These are phyloP conservation scores for Alternaria arbusti DNA, from an alignment of 2,329 filamentous ascomycete genomes.

Conservation along the genomic window DNA sequence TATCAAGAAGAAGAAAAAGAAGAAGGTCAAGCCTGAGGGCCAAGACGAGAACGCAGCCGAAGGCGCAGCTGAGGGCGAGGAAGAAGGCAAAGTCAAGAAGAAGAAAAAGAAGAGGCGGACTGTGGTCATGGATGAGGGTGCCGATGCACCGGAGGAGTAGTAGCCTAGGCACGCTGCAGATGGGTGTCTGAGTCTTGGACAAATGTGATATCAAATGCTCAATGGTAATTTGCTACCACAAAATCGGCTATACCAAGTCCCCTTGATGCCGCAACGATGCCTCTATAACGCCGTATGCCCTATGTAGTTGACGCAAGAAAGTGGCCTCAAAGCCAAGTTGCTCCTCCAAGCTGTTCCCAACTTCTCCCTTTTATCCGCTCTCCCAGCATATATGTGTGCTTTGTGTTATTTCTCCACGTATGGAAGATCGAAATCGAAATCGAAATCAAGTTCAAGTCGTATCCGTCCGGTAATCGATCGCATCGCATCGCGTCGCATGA, in stretches of 20 bases:
- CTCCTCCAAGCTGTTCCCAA: neutral
- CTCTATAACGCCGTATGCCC: conserved; percentile 6
- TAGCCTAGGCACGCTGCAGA: neutral
- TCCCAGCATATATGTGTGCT: neutral
- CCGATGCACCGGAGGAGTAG: conserved; percentile 12
- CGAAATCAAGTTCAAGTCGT: neutral
- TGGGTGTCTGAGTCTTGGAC: neutral
- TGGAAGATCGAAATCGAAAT: neutral
- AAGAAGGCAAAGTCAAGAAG: conserved; percentile 47
- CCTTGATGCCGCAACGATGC: neutral
- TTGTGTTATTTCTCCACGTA: neutral
- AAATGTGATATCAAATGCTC: neutral
- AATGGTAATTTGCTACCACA: conserved; percentile 1
- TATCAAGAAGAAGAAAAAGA: conserved; percentile 52
- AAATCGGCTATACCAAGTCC: neutral
- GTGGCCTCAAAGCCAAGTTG: neutral
- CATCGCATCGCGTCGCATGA: neutral
- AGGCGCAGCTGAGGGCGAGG: conserved; percentile 29
- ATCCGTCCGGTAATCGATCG: neutral
- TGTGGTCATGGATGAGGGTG: conserved; percentile 41
- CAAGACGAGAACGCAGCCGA: conserved; percentile 20
- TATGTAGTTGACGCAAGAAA: conserved; percentile 3
- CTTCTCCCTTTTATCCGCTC: neutral
- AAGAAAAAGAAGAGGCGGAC: conserved; percentile 52
- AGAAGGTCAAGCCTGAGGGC: conserved; percentile 44